These are phyloP conservation scores for Apiospora sp. DNA, from an alignment of 2,329 filamentous ascomycete species.

Conservation along the genomic window DNA sequence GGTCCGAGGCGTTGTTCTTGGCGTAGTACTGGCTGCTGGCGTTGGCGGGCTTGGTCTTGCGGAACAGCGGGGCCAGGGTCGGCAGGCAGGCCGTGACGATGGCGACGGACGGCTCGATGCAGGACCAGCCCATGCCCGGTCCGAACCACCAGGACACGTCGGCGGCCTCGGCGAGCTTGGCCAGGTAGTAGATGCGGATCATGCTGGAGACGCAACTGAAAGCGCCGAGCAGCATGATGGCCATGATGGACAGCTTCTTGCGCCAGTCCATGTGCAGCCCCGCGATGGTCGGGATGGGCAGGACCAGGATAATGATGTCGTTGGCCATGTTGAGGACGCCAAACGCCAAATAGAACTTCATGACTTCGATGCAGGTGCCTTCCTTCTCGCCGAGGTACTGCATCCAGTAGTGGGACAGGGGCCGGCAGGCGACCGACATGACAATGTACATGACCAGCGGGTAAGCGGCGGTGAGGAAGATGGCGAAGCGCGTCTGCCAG, in stretches of 20 bases:
- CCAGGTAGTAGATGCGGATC: constrained; percentile 40
- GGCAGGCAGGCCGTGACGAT: constrained; percentile 48
- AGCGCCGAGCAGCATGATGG: constrained; percentile 41
- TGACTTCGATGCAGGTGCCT: constrained; percentile 39
- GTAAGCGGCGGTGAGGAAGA: constrained; percentile 37
- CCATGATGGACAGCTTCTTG: constrained; percentile 40
- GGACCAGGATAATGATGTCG: constrained; percentile 41
- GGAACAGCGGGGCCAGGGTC: constrained; percentile 42
- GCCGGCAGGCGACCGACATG: constrained; percentile 35
- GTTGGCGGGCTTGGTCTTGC: constrained; percentile 29
- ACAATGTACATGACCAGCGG: constrained; percentile 37
- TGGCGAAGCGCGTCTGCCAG: constrained; percentile 34
- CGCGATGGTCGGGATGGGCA: constrained; percentile 42
- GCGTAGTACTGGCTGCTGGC: not conserved
- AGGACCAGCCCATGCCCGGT: constrained; percentile 44
- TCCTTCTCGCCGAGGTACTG: constrained; percentile 33
- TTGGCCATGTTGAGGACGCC: constrained; percentile 40
- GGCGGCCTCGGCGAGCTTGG: constrained; percentile 32
- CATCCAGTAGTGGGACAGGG: constrained; percentile 37
- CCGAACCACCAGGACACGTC: constrained; percentile 42
- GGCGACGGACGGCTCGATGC: constrained; percentile 44
- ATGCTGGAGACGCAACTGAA: constrained; percentile 43
- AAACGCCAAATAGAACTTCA: constrained; percentile 37
- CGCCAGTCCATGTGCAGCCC: constrained; percentile 40
- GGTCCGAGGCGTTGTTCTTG: constrained; percentile 7